A percentile compares a stretch with the other conserved stretches of the same genome.
These are phyloP conservation scores for Colletotrichum acutatum DNA, from an alignment of 2,329 filamentous ascomycete species.

Conservation along the genomic window DNA sequence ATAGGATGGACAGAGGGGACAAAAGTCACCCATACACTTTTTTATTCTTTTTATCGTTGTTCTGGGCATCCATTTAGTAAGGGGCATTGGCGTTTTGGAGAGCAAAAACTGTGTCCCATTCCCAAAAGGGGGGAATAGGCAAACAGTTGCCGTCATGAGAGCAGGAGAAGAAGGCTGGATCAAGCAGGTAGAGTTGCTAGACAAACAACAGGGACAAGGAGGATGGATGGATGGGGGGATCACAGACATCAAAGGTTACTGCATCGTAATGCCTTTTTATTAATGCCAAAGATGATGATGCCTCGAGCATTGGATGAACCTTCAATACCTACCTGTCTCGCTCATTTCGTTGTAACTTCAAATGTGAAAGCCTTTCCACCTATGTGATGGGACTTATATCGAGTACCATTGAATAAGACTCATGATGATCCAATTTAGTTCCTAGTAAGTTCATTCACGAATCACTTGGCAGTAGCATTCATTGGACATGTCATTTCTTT, in stretches of 20 bases:
- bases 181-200: slow-evolving; percentile 7
- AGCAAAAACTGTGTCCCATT: slow-evolving; percentile 14
- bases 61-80: background rate
- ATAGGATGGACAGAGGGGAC: background rate
- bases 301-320: background rate
- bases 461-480: background rate
- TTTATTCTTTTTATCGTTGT: background rate
- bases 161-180: background rate
- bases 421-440: background rate
- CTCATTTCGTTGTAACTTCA: background rate
- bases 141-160: slow-evolving; percentile 1
- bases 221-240: background rate
- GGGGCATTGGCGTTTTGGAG: slow-evolving; percentile 30
- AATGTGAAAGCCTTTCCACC: background rate
- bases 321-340: background rate
- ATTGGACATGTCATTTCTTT: background rate
- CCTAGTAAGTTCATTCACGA: background rate
- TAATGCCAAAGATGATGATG: slow-evolving; percentile 22
- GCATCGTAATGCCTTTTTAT: background rate
- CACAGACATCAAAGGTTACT: background rate
- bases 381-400: background rate
- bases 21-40: background rate
- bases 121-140: background rate
- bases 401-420: too few species aligned
- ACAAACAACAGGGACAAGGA: slow-evolving; percentile 1